These are phyloP conservation scores for Ascoidea asiatica DNA, from an alignment of 805 yeast species.

Conservation along the genomic window DNA sequence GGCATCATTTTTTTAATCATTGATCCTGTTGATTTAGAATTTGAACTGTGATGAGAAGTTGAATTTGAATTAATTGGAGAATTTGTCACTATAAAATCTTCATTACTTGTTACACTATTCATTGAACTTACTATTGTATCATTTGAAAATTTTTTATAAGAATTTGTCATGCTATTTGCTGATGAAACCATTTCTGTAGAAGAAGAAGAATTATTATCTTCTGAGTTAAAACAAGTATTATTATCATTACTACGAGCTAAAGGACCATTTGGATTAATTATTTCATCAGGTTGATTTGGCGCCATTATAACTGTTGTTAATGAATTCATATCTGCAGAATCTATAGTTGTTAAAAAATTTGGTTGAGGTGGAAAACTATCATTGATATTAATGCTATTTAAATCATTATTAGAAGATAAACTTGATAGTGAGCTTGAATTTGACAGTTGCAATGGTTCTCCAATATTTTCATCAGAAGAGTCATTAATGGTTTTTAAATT, in stretches of 20 bases:
- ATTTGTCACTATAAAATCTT: no score
- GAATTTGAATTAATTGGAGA: not conserved
- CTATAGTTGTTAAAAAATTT: not conserved
- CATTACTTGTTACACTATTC: no score
- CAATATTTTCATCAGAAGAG: not conserved
- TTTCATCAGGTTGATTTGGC: not conserved
- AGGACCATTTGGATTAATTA: not conserved
- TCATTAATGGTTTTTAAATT: not conserved
- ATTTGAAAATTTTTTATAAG: not conserved
- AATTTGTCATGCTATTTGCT: not conserved
- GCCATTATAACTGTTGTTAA: not conserved
- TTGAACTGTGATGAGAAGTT: not conserved
- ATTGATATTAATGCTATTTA: no score
- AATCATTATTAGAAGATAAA: not conserved
- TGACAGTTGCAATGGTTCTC: no score
- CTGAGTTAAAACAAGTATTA: not conserved
- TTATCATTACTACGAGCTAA: not conserved
- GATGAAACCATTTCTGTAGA: not conserved
- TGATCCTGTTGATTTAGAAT: not conserved
- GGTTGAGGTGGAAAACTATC: not conserved
- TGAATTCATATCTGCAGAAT: not conserved
- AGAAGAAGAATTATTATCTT: not conserved
- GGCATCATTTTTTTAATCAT: not conserved
- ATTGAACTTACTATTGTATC: not conserved
- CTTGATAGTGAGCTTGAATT: no score